Percentiles rank a stretch among this genome's conserved stretches.
phyloP scores from a whole-genome alignment of 2,329 filamentous ascomycete species.

The Thelonectria blattea region DNA sequence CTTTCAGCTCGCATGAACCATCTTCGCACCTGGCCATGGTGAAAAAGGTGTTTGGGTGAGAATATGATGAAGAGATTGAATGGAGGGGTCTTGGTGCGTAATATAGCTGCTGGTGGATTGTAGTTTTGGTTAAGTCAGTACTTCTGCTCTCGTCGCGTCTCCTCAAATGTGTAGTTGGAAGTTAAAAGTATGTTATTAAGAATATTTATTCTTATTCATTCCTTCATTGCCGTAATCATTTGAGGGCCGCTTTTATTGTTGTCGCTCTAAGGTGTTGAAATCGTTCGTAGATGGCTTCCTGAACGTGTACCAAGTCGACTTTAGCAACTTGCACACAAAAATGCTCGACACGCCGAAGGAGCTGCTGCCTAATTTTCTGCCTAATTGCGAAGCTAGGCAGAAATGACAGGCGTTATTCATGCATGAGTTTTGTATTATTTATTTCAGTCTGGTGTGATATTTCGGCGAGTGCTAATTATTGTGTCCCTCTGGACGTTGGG shows the following conservation, averaged over 20 bases:
- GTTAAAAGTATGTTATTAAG: not conserved
- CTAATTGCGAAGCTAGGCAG: not conserved
- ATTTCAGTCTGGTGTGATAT: not conserved
- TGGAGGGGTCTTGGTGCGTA: not conserved
- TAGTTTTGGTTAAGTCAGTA: not conserved
- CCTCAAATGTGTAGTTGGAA: not conserved
- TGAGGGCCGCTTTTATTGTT: not conserved
- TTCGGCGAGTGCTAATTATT: too few species aligned
- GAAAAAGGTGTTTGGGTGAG: conserved; percentile 13
- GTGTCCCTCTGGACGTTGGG: too few species aligned
- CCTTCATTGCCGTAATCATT: not conserved
- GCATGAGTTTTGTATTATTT: not conserved
- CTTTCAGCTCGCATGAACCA: not conserved
- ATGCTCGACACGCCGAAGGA: too few species aligned
- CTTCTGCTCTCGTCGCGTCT: not conserved
- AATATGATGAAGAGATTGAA: not conserved
- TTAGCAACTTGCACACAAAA: too few species aligned
- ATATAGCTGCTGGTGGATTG: not conserved
- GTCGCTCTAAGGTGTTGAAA: not conserved
- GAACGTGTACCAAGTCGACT: too few species aligned
- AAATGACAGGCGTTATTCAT: not conserved
- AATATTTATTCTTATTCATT: not conserved
- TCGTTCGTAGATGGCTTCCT: not conserved
- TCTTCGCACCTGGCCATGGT: not conserved
- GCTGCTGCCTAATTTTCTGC: not conserved